phyloP scores from a whole-genome alignment of 139 green algal genomes.

The Tetraselmis chui region DNA sequence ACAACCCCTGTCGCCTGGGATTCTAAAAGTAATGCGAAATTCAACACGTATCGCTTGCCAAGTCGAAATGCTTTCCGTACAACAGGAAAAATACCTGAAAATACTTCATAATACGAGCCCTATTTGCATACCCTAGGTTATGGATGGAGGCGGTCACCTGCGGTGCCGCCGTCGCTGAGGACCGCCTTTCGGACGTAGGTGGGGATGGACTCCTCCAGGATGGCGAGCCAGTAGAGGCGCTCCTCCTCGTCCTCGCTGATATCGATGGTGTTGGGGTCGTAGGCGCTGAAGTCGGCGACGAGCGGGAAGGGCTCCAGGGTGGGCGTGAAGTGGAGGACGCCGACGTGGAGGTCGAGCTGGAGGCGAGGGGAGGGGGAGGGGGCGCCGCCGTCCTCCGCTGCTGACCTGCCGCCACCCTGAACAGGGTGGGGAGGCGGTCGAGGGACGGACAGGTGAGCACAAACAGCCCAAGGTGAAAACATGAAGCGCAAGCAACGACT shows the following conservation, averaged over 20 bases:
- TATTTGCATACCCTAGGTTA: too few relatives aligned
- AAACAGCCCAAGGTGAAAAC: too few relatives aligned
- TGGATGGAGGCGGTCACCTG: too few relatives aligned
- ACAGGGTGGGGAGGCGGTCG: too few relatives aligned
- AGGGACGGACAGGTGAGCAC: too few relatives aligned
- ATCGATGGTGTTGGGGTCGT: constrained; percentile 88
- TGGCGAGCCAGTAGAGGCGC: constrained; percentile 77
- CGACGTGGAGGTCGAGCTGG: constrained; percentile 64
- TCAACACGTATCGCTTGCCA: too few relatives aligned
- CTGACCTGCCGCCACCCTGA: not conserved
- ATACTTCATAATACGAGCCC: too few relatives aligned
- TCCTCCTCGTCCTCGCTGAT: constrained; percentile 69
- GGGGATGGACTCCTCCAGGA: constrained; percentile 69
- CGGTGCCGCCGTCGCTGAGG: constrained; percentile 19
- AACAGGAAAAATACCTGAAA: too few relatives aligned
- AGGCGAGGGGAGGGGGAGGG: constrained; percentile 26
- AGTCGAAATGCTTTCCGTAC: too few relatives aligned
- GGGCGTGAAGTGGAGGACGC: constrained; percentile 90
- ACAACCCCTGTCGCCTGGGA: too few relatives aligned
- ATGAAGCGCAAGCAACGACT: too few relatives aligned
- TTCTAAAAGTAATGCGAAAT: too few relatives aligned
- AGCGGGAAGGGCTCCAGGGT: constrained; percentile 81
- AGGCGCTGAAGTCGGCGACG: constrained; percentile 66
- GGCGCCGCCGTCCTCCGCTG: constrained; percentile 4
- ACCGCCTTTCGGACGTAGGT: constrained; percentile 75